Base-by-base conservation (phyloP, 2,329 filamentous ascomycete species). In the Rutstroemia sp. region DNA sequence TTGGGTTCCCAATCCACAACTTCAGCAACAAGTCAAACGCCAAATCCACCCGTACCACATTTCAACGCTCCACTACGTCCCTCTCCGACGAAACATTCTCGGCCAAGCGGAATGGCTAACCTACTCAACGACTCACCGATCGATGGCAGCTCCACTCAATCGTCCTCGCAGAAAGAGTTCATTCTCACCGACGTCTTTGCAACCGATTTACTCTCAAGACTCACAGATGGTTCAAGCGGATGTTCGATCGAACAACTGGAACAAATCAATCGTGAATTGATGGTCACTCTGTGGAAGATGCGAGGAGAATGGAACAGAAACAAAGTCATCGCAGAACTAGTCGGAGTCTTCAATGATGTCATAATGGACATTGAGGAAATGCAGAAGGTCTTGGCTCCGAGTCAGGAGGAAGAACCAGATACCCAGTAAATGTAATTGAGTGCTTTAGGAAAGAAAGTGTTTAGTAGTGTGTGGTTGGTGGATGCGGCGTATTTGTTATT, bases 181-280 rank as follows among this genome's bases (percentile, higher is more conserved):
- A 65, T 79, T 39, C 61, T 78, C 3, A 70, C 77, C 30, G 76
- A 79, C 12, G 66, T 38, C 14, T 69, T 66, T 44, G 46, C 66
- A 10, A 58, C 63, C 1, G 58, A 63, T 25, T 25, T 70, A 10
- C 51, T 67, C 1, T 54, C 44, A 12, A 55, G 57, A 18, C 58
- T 70, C 1, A 63, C 65, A 1, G 60, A 63, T 23, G 62, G 64
- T 23, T 65, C 64, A 19, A 67, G 64, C 30, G 68, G 68, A 2
- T 69, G 63, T 34, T 65, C 86, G 0, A 88, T 99, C 52, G 94
- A 99, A 73, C 92, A 99, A 71, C 76, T 99, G 19, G 92, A 97
- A 75, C 92, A 97, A 72, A 86, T 96, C 69, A 92, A 92, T 70
- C 86, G 91, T 7, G 84, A 87, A 63, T 76, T 97, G 61, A 97